Conservation (phyloP, 805 yeast species). For the Yamadazyma paraphyllophila region DNA sequence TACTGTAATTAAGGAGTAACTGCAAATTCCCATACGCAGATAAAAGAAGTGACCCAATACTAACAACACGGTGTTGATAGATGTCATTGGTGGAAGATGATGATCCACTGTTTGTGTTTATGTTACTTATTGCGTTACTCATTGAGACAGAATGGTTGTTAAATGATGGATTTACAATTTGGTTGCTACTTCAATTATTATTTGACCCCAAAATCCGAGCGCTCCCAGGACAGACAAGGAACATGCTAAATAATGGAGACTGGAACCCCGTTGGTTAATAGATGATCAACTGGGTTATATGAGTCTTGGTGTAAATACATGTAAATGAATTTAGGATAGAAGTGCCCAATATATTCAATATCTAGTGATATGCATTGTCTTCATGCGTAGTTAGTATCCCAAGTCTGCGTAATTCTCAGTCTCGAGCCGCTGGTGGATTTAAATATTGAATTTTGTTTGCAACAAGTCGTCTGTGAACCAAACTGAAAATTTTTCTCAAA, state of each 20-base stretch:
- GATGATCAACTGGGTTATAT: no score
- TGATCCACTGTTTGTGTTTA: neutral
- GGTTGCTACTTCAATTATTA: constrained; percentile 1
- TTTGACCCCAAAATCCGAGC: neutral
- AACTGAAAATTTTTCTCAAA: constrained; percentile 13
- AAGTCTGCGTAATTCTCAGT: neutral
- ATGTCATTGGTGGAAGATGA: constrained; percentile 4
- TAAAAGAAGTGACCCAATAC: constrained; percentile 53
- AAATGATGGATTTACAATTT: neutral
- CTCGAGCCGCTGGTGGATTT: neutral
- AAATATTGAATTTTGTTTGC: neutral
- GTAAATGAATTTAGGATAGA: no score
- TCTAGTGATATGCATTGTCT: no score
- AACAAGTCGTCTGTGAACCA: constrained; percentile 12
- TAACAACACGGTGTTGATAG: constrained; percentile 23
- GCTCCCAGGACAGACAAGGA: neutral
- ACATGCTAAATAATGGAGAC: neutral
- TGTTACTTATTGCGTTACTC: neutral
- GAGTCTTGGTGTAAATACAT: no score
- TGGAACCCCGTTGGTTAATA: no score
- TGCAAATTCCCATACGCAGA: constrained; percentile 56
- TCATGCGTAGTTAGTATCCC: neutral
- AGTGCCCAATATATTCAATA: no score
- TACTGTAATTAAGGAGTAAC: constrained; percentile 53
- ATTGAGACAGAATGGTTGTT: neutral